Evolutionary conservation across 2,329 filamentous ascomycete genomes (phyloP).

Genomic region (Phyllachora maydis): DNA sequence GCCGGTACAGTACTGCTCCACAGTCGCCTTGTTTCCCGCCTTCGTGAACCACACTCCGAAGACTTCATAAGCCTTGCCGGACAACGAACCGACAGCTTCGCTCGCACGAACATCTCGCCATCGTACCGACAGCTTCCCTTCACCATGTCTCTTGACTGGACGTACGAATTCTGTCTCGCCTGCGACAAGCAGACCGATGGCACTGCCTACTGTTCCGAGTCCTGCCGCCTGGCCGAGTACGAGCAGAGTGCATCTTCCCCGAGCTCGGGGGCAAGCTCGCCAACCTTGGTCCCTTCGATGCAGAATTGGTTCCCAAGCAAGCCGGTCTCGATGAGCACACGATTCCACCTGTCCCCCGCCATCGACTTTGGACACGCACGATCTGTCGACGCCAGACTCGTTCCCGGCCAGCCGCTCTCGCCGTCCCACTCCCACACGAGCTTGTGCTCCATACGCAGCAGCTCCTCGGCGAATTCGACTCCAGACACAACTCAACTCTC

Average conservation of each 20-base stretch:
- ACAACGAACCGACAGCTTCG: too few species aligned
- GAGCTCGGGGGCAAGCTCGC: conserved; percentile 36
- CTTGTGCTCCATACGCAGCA: conserved; percentile 58
- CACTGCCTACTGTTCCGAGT: conserved; percentile 78
- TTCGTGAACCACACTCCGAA: too few species aligned
- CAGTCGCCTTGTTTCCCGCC: too few species aligned
- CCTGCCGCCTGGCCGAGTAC: conserved; percentile 72
- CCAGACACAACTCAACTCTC: conserved; percentile 37
- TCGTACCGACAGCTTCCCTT: conserved; percentile 4
- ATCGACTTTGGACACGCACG: conserved; percentile 53
- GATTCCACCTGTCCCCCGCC: conserved; percentile 51
- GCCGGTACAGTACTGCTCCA: too few species aligned
- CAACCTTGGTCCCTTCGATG: conserved; percentile 28
- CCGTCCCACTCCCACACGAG: conserved; percentile 71
- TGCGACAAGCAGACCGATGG: conserved; percentile 78
- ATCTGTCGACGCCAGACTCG: conserved; percentile 14
- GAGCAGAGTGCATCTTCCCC: conserved; percentile 47
- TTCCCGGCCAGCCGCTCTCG: conserved; percentile 19
- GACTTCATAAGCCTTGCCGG: too few species aligned
- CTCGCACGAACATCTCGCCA: background rate
- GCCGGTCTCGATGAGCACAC: conserved; percentile 13
- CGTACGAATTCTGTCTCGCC: conserved; percentile 80
- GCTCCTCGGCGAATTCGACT: conserved; percentile 26
- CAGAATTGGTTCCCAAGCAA: conserved; percentile 18
- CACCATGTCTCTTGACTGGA: conserved; percentile 48